Percentiles rank a stretch among this genome's conserved stretches.
Conservation (phyloP, 805 yeast species). For the Kazachstania martiniae region DNA sequence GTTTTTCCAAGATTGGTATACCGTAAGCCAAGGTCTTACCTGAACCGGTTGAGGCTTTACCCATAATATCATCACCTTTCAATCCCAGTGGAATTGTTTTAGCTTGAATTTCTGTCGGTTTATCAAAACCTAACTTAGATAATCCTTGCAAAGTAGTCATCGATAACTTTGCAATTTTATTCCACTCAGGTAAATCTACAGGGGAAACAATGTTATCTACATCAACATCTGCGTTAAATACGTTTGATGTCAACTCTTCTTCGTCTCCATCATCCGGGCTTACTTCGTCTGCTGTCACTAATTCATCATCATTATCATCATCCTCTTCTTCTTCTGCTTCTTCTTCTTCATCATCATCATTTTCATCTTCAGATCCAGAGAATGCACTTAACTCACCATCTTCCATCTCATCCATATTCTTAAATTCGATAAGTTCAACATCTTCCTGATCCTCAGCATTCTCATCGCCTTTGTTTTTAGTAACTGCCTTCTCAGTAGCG, state of each 20-base stretch:
- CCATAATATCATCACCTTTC: conserved; percentile 72
- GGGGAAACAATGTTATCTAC: conserved; percentile 26
- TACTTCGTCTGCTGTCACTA: too few relatives aligned
- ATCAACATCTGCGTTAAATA: conserved; percentile 17
- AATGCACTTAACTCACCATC: conserved; percentile 23
- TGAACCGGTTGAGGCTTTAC: conserved; percentile 95
- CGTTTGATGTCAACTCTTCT: conserved; percentile 18
- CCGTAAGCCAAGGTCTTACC: conserved; percentile 97
- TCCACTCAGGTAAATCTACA: conserved; percentile 54
- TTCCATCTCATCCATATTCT: conserved; percentile 23
- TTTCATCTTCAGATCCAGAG: conserved; percentile 15
- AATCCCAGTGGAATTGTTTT: conserved; percentile 64
- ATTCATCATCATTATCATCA: conserved; percentile 7
- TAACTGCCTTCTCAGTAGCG: conserved; percentile 15
- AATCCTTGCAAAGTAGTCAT: conserved; percentile 54
- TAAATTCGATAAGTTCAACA: conserved; percentile 20
- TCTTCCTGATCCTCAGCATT: conserved; percentile 5
- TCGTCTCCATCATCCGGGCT: too few relatives aligned
- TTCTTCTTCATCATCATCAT: conserved; percentile 19
- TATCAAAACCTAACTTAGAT: conserved; percentile 40
- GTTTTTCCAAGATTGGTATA: conserved; percentile 73
- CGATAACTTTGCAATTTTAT: conserved; percentile 33
- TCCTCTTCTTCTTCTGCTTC: conserved; percentile 8
- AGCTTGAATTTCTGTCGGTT: conserved; percentile 81
- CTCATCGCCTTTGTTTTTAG: conserved; percentile 6